Base-by-base conservation (phyloP, 768 basidiomycete genomes). In the Leccinum olivaceopallidum region DNA sequence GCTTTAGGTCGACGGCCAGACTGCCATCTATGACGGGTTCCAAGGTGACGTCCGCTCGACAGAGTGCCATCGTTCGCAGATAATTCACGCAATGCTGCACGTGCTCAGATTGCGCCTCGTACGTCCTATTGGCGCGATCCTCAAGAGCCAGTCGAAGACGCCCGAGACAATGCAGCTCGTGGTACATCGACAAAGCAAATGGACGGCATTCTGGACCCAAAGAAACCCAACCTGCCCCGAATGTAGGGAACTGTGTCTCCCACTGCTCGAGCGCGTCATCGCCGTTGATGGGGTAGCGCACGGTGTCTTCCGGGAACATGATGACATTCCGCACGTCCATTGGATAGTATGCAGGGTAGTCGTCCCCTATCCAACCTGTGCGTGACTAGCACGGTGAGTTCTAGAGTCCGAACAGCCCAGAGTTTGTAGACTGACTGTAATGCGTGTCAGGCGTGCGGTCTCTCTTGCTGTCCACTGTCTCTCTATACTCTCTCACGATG, bases 51-150 rank as follows among this genome's bases (percentile, higher is more conserved):
- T 83, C 82, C 12, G 81, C 77, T 9, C 71, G 67, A 63, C 83
- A 85, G 26, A 84, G 71, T 0, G 74, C 69, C 69, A 73, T 75
- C 64, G 81, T 75, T 16, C 82, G 72, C 52, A 85, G 67, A 65
- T 82, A 83, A 55, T 81, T 81, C 56, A 80, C 68, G 65, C 82
- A 84, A 63, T 83, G 83, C 2, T 74, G 68, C n/a, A 71, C 63
- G 26, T 73, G 75, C 8, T 58, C 67, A 0, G 61, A 60, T 26
- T 59, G 65, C 7, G 56, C 60, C 22, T 70, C 65, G 26, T 63
- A 56, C 7, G 63, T 65, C 32, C 59, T 57, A 39, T 66, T 64
- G 44, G 60, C 55, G 6, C 53, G 7, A 14, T 63, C 63, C n/a
- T 57, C 60, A 14, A 72, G 64, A 34, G 72, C 70, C 22, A 48